Conservation (phyloP, 2,329 filamentous ascomycete genomes). For the Colletotrichum agaves region DNA sequence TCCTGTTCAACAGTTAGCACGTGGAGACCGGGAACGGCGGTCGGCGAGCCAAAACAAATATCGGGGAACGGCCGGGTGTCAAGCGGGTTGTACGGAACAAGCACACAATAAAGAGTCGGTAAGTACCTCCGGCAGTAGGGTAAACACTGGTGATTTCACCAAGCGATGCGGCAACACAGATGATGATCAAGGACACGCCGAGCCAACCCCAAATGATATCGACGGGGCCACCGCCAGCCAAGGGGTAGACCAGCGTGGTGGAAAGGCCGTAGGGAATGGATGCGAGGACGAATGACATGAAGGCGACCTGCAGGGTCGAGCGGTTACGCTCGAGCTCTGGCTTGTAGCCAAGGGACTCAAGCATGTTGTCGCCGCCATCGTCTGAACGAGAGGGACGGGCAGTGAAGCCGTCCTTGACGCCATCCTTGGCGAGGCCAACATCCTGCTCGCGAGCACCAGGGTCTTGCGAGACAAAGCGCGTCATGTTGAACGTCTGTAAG, state of each 20-base stretch:
- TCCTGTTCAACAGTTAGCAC: constrained; percentile 42
- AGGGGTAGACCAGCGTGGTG: constrained; percentile 75
- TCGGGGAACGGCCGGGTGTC: constrained; percentile 14
- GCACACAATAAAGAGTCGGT: constrained; percentile 8
- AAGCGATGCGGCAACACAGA: constrained; percentile 76
- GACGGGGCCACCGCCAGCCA: constrained; percentile 73
- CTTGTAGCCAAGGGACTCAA: constrained; percentile 74
- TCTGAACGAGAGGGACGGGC: constrained; percentile 40
- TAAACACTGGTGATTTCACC: constrained; percentile 81
- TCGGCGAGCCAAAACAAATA: background rate
- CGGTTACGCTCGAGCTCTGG: constrained; percentile 72
- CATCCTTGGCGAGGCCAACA: constrained; percentile 28
- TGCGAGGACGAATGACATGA: constrained; percentile 81
- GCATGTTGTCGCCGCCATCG: constrained; percentile 65
- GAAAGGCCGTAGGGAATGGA: constrained; percentile 79
- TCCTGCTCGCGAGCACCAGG: constrained; percentile 38
- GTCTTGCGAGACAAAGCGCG: constrained; percentile 37
- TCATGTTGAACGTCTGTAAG: constrained; percentile 14
- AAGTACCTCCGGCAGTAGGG: constrained; percentile 75
- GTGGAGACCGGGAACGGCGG: constrained; percentile 23
- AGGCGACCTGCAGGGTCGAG: constrained; percentile 75
- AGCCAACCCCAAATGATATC: constrained; percentile 81
- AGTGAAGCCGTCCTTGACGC: constrained; percentile 36
- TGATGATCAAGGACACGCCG: constrained; percentile 73
- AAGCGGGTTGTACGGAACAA: constrained; percentile 2